Base-by-base conservation (phyloP, 2,329 filamentous ascomycete species). In the Botrytis fabae region DNA sequence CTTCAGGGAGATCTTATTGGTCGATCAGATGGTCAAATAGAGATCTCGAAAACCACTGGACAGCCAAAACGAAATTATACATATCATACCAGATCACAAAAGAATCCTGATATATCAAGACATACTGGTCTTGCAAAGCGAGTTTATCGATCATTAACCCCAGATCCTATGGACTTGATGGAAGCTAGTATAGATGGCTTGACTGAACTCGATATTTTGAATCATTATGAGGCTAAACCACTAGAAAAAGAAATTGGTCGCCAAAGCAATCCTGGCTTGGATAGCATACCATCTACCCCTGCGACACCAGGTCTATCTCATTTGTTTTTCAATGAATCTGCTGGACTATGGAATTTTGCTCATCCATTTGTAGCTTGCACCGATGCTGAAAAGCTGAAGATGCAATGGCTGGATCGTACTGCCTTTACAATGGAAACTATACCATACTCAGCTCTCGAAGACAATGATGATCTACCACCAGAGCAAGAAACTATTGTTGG, bases 361-460 rank as follows among this genome's bases (percentile, higher is more conserved):
- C 38, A 72, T 60, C 70, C 70, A 7, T 72, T 72, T 42, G 28
- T 68, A 28, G n/a, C 70, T 38, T 62, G 62, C 16, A 61, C 35
- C 22, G 38, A 72, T 60, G 32, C 46, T 42, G 70, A 62, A 35
- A 70, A 70, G 40, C 54, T 69, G 10, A 73, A 69, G 12, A 16
- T 78, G 20, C 75, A 73, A 63, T 80, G 75, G 75, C 77, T 80
- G 16, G 77, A 79, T 4, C 79, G 81, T 32, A 82, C 82, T 66
- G 82, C 85, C 72, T 85, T 83, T 73, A 83, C 81, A 1, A 70
- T 83, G 28, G 79, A 84, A 1, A 83, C 82, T 16, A 75, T 86
- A 20, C 84, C 85, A 10, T 85, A 86, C 69, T 80, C 82, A 42
- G 79, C 82, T 25, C 77, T 82, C 1, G 70, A 62, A 44, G 66